phyloP scores from a whole-genome alignment of 305 asterid species.

The Andrographis paniculata region DNA sequence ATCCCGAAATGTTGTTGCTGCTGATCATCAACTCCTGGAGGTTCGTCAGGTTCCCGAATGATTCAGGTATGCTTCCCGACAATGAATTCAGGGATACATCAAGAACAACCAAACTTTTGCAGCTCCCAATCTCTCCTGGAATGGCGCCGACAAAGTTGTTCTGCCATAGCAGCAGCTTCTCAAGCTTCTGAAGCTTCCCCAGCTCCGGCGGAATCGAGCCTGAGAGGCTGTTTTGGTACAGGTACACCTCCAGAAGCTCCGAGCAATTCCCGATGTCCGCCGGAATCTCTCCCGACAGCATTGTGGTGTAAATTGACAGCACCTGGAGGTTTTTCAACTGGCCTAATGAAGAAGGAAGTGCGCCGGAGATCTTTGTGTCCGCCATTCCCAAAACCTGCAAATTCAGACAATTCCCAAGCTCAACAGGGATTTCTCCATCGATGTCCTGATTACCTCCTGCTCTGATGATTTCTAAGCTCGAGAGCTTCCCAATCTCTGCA shows the following conservation, averaged over 20 bases:
- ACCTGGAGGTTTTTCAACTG: constrained; percentile 44
- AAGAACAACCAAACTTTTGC: constrained; percentile 39
- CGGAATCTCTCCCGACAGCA: constrained; percentile 80
- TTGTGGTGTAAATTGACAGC: constrained; percentile 60
- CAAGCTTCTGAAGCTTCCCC: constrained; percentile 63
- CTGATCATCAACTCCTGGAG: constrained; percentile 79
- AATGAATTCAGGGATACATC: constrained; percentile 62
- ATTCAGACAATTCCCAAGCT: constrained; percentile 42
- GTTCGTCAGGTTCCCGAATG: constrained; percentile 54
- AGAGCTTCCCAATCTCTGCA: constrained; percentile 41
- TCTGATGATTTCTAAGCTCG: constrained; percentile 33
- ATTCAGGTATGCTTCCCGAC: constrained; percentile 51
- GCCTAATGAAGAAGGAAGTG: constrained; percentile 55
- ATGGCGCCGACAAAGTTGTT: constrained; percentile 50
- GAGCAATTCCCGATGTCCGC: constrained; percentile 63
- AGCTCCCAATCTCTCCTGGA: constrained; percentile 57
- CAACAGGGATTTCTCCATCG: constrained; percentile 54
- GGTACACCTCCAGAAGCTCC: constrained; percentile 60
- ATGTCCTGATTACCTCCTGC: constrained; percentile 76
- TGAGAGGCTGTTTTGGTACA: constrained; percentile 59
- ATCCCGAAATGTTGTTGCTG: constrained; percentile 72
- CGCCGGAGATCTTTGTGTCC: constrained; percentile 69
- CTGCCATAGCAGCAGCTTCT: constrained; percentile 72
- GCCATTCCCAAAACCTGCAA: constrained; percentile 64
- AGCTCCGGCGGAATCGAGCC: constrained; percentile 60